phyloP scores from a whole-genome alignment of 257 asterid species.

The Lavandula angustifolia region DNA sequence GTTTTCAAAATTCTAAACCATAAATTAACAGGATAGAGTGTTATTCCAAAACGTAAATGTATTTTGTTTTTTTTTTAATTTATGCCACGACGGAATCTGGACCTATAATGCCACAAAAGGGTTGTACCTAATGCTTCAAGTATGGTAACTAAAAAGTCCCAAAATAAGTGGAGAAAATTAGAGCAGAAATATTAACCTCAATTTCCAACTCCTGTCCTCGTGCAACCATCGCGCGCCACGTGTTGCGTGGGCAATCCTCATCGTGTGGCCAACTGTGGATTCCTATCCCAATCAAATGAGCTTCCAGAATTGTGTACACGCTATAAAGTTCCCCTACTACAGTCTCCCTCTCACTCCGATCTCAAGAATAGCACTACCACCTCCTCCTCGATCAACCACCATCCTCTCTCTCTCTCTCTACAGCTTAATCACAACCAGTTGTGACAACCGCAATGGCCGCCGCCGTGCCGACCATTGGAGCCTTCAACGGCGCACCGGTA shows the following conservation, averaged over 20 bases:
- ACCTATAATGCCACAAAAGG: neutral
- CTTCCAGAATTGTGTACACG: constrained; percentile 29
- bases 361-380: neutral
- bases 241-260: constrained; percentile 62
- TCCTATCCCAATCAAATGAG: constrained; percentile 39
- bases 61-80: too few species aligned
- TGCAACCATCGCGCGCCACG: constrained; percentile 43
- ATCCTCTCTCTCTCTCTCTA: neutral
- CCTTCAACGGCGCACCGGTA: constrained; percentile 74
- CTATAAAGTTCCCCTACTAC: constrained; percentile 21
- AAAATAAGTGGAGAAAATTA: constrained; percentile 45
- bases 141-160: constrained; percentile 25
- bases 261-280: constrained; percentile 61
- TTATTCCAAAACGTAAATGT: constrained; percentile 18
- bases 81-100: neutral
- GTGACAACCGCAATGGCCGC: constrained; percentile 47
- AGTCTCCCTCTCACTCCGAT: too few species aligned
- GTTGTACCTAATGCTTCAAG: constrained; percentile 10
- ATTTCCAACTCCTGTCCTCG: neutral
- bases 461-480: constrained; percentile 73
- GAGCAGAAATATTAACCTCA: constrained; percentile 41
- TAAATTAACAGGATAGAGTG: too few species aligned
- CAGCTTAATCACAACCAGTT: neutral
- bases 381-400: too few species aligned
- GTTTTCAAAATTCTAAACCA: constrained; percentile 40